These are phyloP conservation scores for Tieghemostelium lacteum DNA, from an alignment of 78 protist species.

Conservation along the genomic window DNA sequence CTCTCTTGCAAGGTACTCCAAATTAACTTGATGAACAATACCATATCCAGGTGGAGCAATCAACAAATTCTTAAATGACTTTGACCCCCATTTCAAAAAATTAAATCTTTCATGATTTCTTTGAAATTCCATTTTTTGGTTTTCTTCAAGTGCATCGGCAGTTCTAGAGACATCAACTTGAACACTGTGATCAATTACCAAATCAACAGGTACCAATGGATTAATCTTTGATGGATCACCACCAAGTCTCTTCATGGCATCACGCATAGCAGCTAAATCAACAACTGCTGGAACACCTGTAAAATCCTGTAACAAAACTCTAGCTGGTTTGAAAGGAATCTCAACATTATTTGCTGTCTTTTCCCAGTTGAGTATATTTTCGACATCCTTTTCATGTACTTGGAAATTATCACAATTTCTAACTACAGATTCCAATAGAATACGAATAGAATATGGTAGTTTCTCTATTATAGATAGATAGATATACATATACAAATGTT, in stretches of 20 bases:
- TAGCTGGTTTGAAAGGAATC: constrained; percentile 89
- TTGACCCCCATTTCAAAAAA: constrained; percentile 93
- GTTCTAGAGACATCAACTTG: constrained; percentile 84
- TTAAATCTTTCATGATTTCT: constrained; percentile 90
- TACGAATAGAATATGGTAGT: constrained; percentile 90
- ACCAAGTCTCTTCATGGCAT: constrained; percentile 88
- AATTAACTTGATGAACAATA: constrained; percentile 95
- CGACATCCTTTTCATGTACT: constrained; percentile 83
- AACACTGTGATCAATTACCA: constrained; percentile 92
- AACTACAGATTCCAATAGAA: constrained; percentile 90
- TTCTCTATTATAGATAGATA: constrained; percentile 13
- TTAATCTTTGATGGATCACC: constrained; percentile 92
- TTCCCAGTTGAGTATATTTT: constrained; percentile 88
- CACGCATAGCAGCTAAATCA: constrained; percentile 92
- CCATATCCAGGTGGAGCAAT: constrained; percentile 96
- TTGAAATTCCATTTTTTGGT: constrained; percentile 85
- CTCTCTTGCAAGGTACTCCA: constrained; percentile 91
- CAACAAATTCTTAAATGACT: constrained; percentile 79
- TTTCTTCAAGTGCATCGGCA: constrained; percentile 79
- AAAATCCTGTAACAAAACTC: constrained; percentile 91
- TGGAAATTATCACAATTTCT: constrained; percentile 89
- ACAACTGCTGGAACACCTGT: constrained; percentile 94
- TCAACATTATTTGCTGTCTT: constrained; percentile 64
- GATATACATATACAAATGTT: not conserved
- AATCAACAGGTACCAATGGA: constrained; percentile 94